phyloP scores from a whole-genome alignment of 108 stramenopile species.

The Schizochytrium sp. region DNA sequence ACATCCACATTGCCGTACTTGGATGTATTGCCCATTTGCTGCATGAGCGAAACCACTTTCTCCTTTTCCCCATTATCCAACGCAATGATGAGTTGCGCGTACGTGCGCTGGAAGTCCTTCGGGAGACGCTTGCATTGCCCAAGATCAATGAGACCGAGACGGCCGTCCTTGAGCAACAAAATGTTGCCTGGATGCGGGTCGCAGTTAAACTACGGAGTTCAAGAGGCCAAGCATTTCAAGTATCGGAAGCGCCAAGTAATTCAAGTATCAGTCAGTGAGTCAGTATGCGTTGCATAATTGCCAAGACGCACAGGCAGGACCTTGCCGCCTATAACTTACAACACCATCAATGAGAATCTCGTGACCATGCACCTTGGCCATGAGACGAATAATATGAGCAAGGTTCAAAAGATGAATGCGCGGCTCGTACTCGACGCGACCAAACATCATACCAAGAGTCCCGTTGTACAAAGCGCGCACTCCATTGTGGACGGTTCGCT shows the following conservation, averaged over 20 bases:
- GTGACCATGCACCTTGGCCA: slow-evolving; percentile 1
- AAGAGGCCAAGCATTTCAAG: neutral
- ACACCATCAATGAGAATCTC: neutral
- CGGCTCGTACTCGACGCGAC: neutral
- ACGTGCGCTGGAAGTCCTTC: neutral
- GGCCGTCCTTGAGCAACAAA: neutral
- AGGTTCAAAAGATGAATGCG: neutral
- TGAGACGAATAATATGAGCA: neutral
- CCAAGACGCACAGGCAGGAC: no score
- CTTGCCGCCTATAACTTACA: neutral
- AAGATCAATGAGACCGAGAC: neutral
- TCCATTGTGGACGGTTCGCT: neutral
- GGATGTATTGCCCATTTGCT: neutral
- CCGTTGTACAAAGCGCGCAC: neutral
- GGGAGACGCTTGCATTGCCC: slow-evolving; percentile 7
- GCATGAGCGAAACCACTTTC: neutral
- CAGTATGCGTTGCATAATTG: no score
- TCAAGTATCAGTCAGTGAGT: no score
- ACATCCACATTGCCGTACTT: neutral
- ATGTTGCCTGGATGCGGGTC: slow-evolving; percentile 21
- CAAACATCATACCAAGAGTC: neutral
- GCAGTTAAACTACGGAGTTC: neutral
- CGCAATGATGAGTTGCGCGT: neutral
- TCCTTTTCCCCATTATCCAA: neutral
- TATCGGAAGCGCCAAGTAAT: neutral